A percentile compares a stretch with the other conserved stretches of the same genome.
Evolutionary conservation across 2,329 filamentous ascomycete species (phyloP).

Genomic region (Alternaria consortialis): DNA sequence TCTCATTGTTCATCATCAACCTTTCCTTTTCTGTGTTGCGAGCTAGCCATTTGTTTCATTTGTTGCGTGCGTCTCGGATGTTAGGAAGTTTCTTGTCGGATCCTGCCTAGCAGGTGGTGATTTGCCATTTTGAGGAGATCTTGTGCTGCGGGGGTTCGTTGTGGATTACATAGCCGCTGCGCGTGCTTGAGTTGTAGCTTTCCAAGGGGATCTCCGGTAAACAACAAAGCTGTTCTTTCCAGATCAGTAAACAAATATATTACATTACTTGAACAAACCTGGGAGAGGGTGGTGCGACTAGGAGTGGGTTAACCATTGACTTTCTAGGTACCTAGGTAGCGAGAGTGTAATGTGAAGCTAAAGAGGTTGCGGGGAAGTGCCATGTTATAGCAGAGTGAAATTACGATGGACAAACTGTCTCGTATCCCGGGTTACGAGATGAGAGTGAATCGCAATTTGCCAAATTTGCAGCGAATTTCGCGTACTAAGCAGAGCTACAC

Average conservation of each 20-base stretch:
- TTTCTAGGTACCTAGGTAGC: not conserved
- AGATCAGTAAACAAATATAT: slow-evolving; percentile 40
- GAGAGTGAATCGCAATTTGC: slow-evolving; percentile 17
- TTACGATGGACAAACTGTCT: slow-evolving; percentile 14
- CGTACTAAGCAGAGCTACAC: not conserved
- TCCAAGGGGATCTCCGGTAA: slow-evolving; percentile 35
- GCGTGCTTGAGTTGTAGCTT: slow-evolving; percentile 42
- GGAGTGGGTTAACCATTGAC: not conserved
- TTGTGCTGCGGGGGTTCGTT: slow-evolving; percentile 33
- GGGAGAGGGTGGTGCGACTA: not conserved
- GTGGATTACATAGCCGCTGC: slow-evolving; percentile 40
- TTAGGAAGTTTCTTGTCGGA: slow-evolving; percentile 25
- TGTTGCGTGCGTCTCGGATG: slow-evolving; percentile 11
- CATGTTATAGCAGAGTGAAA: slow-evolving; percentile 15
- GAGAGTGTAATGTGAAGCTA: not conserved
- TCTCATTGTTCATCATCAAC: slow-evolving; percentile 16
- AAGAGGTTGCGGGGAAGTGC: slow-evolving; percentile 1
- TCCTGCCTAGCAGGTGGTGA: slow-evolving; percentile 26
- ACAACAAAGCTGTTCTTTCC: slow-evolving; percentile 15
- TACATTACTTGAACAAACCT: slow-evolving; percentile 26
- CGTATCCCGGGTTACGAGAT: slow-evolving; percentile 10
- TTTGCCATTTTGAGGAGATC: slow-evolving; percentile 23
- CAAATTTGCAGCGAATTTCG: not conserved
- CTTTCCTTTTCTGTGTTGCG: slow-evolving; percentile 23
- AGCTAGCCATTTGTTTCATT: slow-evolving; percentile 9